Percentiles rank a stretch among this genome's conserved stretches.
Conservation (phyloP, 2,329 filamentous ascomycete species). For the Calonectria pauciramosa region DNA sequence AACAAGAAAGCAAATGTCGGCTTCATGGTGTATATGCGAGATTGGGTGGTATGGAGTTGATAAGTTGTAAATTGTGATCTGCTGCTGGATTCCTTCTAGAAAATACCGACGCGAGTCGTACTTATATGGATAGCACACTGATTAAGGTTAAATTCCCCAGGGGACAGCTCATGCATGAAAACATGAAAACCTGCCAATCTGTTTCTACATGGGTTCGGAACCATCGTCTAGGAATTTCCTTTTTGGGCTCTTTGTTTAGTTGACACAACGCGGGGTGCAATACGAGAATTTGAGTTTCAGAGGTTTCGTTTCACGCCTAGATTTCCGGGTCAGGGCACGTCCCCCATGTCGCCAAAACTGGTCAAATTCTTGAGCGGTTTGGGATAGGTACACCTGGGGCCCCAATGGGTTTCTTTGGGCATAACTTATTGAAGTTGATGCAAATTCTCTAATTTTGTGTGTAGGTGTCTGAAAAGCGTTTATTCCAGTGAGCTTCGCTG, state of each 20-base stretch:
- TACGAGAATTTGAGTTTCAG: neutral
- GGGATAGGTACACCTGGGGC: neutral
- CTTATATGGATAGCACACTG: neutral
- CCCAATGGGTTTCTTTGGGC: neutral
- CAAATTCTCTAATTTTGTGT: neutral
- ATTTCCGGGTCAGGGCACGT: neutral
- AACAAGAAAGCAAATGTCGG: neutral
- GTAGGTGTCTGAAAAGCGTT: neutral
- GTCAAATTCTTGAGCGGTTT: neutral
- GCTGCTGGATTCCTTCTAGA: neutral
- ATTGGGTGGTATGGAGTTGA: neutral
- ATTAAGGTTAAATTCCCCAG: neutral
- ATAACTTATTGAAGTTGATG: neutral
- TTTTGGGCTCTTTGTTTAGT: neutral
- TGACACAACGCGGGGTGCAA: neutral
- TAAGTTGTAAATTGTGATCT: neutral
- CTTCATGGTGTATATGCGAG: neutral
- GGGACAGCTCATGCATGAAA: neutral
- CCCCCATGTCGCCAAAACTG: neutral
- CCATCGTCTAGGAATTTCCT: neutral
- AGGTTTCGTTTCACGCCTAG: neutral
- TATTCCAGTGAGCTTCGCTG: neutral
- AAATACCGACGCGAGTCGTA: neutral
- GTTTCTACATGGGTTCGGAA: neutral
- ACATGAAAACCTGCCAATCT: neutral